Evolutionary conservation across 805 yeast species (phyloP).

Genomic region (Yamadazyma insecticola): DNA sequence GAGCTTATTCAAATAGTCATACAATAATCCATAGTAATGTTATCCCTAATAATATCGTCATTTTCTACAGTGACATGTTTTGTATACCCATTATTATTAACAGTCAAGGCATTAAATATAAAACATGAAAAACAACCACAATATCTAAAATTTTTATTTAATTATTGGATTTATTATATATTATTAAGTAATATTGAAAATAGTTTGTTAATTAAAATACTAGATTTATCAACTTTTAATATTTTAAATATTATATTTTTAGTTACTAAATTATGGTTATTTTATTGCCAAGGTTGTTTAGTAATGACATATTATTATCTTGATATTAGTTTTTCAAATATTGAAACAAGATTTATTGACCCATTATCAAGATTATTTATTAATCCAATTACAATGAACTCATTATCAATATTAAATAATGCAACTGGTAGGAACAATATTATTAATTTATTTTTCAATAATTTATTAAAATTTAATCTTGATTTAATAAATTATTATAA

Average conservation of each 20-base stretch:
- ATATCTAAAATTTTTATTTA: slow-evolving; percentile 13
- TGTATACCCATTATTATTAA: slow-evolving; percentile 14
- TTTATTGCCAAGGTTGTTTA: slow-evolving; percentile 21
- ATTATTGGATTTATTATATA: slow-evolving; percentile 21
- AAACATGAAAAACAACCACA: slow-evolving; percentile 5
- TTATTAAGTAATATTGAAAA: slow-evolving; percentile 10
- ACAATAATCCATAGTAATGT: no score
- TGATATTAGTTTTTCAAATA: slow-evolving; percentile 6
- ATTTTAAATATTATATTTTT: slow-evolving; percentile 5
- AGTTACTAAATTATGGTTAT: slow-evolving; percentile 16
- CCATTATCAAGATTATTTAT: slow-evolving; percentile 9
- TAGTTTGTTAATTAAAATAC: slow-evolving; percentile 5
- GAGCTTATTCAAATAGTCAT: no score
- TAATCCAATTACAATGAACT: slow-evolving; percentile 1
- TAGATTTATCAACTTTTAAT: slow-evolving; percentile 9
- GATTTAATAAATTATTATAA: slow-evolving; percentile 4
- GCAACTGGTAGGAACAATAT: slow-evolving; percentile 6
- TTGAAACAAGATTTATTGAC: slow-evolving; percentile 13
- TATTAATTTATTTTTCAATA: slow-evolving; percentile 2
- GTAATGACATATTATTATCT: slow-evolving; percentile 15
- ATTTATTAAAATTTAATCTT: slow-evolving; percentile 4
- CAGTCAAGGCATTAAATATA: slow-evolving; percentile 14
- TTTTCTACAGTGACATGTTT: slow-evolving; percentile 6
- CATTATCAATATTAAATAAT: slow-evolving; percentile 1
- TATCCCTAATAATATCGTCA: slow-evolving; percentile 5